Base-by-base conservation (phyloP, 1,284 basidiomycete species). In the Austropuccinia psidii region DNA sequence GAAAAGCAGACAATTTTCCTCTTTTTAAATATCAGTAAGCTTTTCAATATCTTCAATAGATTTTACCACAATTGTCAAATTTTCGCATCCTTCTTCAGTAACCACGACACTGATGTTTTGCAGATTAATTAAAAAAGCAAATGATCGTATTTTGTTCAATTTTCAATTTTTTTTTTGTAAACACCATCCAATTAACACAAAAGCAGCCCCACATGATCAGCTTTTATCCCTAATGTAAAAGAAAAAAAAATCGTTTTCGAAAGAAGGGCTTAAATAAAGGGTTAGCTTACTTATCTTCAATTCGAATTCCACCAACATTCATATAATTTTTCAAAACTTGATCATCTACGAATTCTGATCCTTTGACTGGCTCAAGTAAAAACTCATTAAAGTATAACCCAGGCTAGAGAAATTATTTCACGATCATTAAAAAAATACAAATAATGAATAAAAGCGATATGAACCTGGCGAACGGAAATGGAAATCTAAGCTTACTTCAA, bases 371-470 rank as follows among this genome's bases (percentile, higher is more conserved):
- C 11, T 68, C 65, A 7, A 68, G 27, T 15, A 68, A 37, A 24
- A 68, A 68, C 21, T 68, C 29, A 45, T 68, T 68, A 37, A 68
- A 68, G 33, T 68, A 68, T 43, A 68, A 27, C 19, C 65, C 65
- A 19, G 65, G 65, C 65, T 67, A 24, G 27, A 49, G 29, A 19
- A 1, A 19, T 49, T 31, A 52, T 52, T 11, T n/a, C 11, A 45
- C 41, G 41, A n/a, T 11, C 11, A 45, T 11, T 11, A 45, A 45
- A 52, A 52, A 15, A 9, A 15, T 6, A 27, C 33, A 31, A 6
- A 55, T 55, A n/a, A 55, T 21, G 7, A 5, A 62, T 62, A 13
- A 24, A 19, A 37, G 24, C 29, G 17, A 29, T 21, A 64, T 13
- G 19, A 27, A 39, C 24, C 41, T 7, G 41, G 11, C 13, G 3